phyloP scores from a whole-genome alignment of 2,329 filamentous ascomycete genomes.

The Pseudogymnoascus sp. region DNA sequence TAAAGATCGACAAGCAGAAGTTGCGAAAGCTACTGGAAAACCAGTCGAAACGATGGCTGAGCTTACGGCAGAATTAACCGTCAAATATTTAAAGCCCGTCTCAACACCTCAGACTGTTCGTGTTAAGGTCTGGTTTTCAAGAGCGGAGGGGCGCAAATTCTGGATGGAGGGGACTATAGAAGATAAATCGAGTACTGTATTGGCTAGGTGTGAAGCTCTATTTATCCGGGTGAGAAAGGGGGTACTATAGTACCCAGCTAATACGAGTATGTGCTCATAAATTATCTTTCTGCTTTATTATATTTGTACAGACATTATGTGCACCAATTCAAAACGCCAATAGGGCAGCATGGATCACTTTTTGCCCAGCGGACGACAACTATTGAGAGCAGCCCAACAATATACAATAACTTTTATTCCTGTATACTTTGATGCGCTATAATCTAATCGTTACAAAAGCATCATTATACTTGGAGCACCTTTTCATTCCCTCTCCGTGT shows the following conservation, averaged over 20 bases:
- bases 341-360: background rate
- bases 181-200: background rate
- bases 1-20: background rate
- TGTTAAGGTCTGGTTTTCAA: constrained; percentile 5
- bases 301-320: background rate
- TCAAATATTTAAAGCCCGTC: constrained; percentile 9
- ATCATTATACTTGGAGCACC: background rate
- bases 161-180: constrained; percentile 4
- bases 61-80: constrained; percentile 10
- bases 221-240: background rate
- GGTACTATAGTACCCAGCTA: background rate
- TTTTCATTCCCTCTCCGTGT: background rate
- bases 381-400: too few relatives aligned
- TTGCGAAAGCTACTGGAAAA: background rate
- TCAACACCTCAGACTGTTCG: constrained; percentile 9
- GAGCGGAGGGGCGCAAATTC: constrained; percentile 7
- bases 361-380: too few relatives aligned
- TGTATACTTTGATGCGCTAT: too few relatives aligned
- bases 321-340: too few relatives aligned
- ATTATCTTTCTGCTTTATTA: background rate
- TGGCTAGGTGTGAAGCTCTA: background rate
- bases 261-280: background rate
- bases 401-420: too few relatives aligned
- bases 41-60: background rate
- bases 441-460: background rate